These are phyloP conservation scores for Nicotiana paniculata DNA, from an alignment of 257 asterid genomes.

Conservation along the genomic window DNA sequence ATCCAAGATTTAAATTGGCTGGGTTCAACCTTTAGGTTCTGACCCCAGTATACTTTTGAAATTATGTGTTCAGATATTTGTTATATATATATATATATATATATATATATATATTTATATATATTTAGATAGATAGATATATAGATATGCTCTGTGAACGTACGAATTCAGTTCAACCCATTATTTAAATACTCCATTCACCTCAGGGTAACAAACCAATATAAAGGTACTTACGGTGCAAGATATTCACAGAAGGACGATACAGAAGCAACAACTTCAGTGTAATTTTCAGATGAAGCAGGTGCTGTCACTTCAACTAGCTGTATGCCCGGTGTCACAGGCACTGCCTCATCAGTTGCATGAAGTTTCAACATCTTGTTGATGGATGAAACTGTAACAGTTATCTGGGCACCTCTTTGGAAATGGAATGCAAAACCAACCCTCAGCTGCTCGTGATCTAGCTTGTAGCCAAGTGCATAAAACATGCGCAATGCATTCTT, in stretches of 20 bases:
- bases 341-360: slow-evolving; percentile 82
- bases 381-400: slow-evolving; percentile 75
- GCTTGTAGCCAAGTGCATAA: slow-evolving; percentile 76
- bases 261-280: slow-evolving; percentile 68
- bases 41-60: too few relatives aligned
- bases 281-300: slow-evolving; percentile 79
- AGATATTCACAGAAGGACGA: slow-evolving; percentile 89
- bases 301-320: slow-evolving; percentile 94
- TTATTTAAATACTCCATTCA: too few relatives aligned
- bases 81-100: too few relatives aligned
- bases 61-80: too few relatives aligned
- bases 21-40: too few relatives aligned
- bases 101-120: too few relatives aligned
- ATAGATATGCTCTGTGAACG: too few relatives aligned
- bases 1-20: too few relatives aligned
- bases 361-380: slow-evolving; percentile 91
- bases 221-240: slow-evolving; percentile 77
- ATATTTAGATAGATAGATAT: too few relatives aligned
- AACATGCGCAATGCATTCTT: slow-evolving; percentile 77
- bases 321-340: slow-evolving; percentile 92
- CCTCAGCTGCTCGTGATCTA: slow-evolving; percentile 84
- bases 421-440: slow-evolving; percentile 83
- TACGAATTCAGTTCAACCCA: too few relatives aligned
- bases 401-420: slow-evolving; percentile 81
- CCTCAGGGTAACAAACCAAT: neutral